Conservation (phyloP, 108 stramenopile genomes). For the Thalassiosira profunda region DNA sequence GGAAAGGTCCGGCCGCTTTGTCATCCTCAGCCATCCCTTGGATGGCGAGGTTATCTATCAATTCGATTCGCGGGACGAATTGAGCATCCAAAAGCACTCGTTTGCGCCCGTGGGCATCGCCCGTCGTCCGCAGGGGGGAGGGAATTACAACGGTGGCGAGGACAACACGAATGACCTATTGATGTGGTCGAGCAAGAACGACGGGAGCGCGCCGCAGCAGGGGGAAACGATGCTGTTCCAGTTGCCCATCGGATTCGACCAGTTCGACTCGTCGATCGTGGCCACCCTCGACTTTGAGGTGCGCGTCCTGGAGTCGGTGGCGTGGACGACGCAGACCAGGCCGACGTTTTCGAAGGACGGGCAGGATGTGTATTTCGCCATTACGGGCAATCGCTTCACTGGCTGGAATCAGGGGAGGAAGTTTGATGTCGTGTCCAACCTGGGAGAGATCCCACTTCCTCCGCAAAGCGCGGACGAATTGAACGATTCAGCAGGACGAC, state of each 20-base stretch:
- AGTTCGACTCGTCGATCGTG: not conserved
- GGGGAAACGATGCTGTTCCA: conserved; percentile 6
- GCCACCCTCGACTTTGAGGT: not conserved
- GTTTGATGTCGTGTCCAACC: conserved; percentile 4
- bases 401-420: not conserved
- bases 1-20: not conserved
- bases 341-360: conserved; percentile 11
- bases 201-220: not conserved
- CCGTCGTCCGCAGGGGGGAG: not conserved
- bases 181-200: conserved; percentile 6
- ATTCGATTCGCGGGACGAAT: not conserved
- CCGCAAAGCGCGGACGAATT: not conserved
- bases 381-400: conserved; percentile 6
- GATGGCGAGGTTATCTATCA: not conserved
- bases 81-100: not conserved
- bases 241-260: conserved; percentile 1
- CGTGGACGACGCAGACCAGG: conserved; percentile 4
- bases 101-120: not conserved
- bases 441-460: not conserved
- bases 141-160: not conserved
- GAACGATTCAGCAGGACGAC: not conserved
- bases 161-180: not conserved
- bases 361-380: not conserved
- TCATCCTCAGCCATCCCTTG: not conserved
- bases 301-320: conserved; percentile 1